Evolutionary conservation across 495 filamentous ascomycete genomes (phyloP), one percentile per base, ranked within the genome.

Genomic region (Penicillium chermesinum): DNA sequence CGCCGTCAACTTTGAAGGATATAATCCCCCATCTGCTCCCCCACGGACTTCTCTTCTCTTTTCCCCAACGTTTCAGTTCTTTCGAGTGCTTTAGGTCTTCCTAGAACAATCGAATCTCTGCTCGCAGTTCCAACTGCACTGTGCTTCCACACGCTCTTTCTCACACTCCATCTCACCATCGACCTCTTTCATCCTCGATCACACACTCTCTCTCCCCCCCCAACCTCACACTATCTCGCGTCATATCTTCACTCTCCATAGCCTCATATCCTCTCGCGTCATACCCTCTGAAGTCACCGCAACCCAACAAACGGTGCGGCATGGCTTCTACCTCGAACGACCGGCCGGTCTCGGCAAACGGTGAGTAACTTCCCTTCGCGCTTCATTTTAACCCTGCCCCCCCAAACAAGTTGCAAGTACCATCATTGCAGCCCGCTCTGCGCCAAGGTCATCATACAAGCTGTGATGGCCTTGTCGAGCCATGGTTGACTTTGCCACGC

Each of bases 321-420:
- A 54, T 54, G 46, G n/a, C 33, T 37, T 45, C 46, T 37, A 30
- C 39, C 34, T 44, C 43, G n/a, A 27, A 43, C 36, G 54, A 57
- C 46, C 50, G 38, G 2, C 41, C 27, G 43, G 27, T 39, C 33
- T 41, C 54, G 35, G 27, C 38, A 12, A 45, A 34, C 18, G 47
- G 55, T 54, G 25, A 54, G 55, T 51, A 37, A 22, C 18, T 39
- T 33, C 12, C 33, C 38, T 52, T 30, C 19, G 44, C 38, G 33
- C 44, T 18, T n/a, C n/a, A n/a, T n/a, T n/a, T n/a, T n/a, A n/a
- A n/a, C n/a, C n/a, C n/a, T n/a, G n/a, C n/a, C n/a, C n/a, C n/a
- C n/a, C n/a, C n/a, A n/a, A n/a, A n/a, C n/a, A n/a, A n/a, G n/a
- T n/a, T n/a, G n/a, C n/a, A n/a, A n/a, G n/a, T n/a, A n/a, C n/a